Percentiles rank a stretch among this genome's conserved stretches.
Conservation (phyloP, 2,329 filamentous ascomycete genomes). For the Colletotrichum sojae region DNA sequence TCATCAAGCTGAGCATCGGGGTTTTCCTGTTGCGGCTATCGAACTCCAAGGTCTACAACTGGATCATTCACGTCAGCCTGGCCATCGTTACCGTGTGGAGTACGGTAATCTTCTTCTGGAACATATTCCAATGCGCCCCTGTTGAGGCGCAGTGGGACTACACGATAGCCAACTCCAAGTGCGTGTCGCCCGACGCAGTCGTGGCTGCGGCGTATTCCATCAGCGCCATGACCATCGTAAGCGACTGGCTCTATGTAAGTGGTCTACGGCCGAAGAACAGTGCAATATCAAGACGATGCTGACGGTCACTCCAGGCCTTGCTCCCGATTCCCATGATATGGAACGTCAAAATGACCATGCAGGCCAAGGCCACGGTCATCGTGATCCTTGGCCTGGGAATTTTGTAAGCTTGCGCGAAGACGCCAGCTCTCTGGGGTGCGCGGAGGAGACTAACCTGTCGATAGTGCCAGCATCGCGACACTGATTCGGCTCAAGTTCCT, state of each 20-base stretch:
- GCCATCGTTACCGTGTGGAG: slow-evolving; percentile 63
- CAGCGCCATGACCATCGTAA: slow-evolving; percentile 66
- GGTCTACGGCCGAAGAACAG: too few relatives aligned
- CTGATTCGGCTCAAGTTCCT: slow-evolving; percentile 66
- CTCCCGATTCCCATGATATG: slow-evolving; percentile 69
- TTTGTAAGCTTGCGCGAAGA: slow-evolving; percentile 54
- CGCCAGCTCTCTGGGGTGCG: not conserved
- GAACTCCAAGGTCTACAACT: slow-evolving; percentile 61
- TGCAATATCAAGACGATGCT: not conserved
- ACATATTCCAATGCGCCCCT: slow-evolving; percentile 66
- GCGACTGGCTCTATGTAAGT: slow-evolving; percentile 67
- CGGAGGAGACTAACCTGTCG: not conserved
- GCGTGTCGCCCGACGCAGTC: slow-evolving; percentile 60
- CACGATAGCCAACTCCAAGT: slow-evolving; percentile 58
- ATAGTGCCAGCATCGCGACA: slow-evolving; percentile 67
- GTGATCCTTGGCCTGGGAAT: slow-evolving; percentile 64
- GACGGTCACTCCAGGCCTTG: slow-evolving; percentile 54
- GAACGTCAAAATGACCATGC: slow-evolving; percentile 66
- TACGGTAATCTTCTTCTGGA: slow-evolving; percentile 65
- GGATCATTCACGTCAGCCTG: slow-evolving; percentile 62
- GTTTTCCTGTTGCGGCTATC: slow-evolving; percentile 66
- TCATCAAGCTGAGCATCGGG: slow-evolving; percentile 70
- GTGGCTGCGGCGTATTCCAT: slow-evolving; percentile 66
- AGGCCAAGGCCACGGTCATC: slow-evolving; percentile 67
- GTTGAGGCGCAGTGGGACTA: slow-evolving; percentile 68